phyloP scores from a whole-genome alignment of 2,329 filamentous ascomycete genomes.

The Botrytis tulipae region DNA sequence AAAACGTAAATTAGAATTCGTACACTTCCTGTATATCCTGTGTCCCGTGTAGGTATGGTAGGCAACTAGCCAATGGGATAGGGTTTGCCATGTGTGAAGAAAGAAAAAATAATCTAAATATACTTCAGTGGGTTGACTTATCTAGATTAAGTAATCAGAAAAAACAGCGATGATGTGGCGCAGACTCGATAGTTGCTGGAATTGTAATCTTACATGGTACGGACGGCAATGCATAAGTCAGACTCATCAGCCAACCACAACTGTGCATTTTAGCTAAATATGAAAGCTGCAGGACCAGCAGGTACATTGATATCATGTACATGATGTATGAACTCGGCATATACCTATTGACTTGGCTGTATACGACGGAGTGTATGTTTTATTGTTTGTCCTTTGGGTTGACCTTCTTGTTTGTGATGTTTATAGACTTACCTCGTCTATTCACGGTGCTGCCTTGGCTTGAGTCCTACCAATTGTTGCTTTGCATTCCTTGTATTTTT shows the following conservation, averaged over 20 bases:
- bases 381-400: background rate
- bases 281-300: slow-evolving; percentile 12
- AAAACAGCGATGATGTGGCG: background rate
- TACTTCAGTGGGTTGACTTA: background rate
- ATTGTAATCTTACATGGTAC: background rate
- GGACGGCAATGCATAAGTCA: background rate
- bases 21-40: background rate
- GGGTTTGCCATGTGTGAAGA: background rate
- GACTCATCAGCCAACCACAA: background rate
- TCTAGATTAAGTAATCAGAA: background rate
- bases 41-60: background rate
- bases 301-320: background rate
- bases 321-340: background rate
- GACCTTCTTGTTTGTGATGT: background rate
- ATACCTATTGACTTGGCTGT: background rate
- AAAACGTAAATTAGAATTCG: background rate
- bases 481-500: background rate
- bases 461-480: background rate
- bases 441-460: background rate
- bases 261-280: background rate
- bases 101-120: background rate
- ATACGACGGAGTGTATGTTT: background rate
- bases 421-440: background rate
- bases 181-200: background rate
- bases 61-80: background rate